Evolutionary conservation across 2,329 filamentous ascomycete species (phyloP).

Genomic region (Acephala macrosclerotiorum): DNA sequence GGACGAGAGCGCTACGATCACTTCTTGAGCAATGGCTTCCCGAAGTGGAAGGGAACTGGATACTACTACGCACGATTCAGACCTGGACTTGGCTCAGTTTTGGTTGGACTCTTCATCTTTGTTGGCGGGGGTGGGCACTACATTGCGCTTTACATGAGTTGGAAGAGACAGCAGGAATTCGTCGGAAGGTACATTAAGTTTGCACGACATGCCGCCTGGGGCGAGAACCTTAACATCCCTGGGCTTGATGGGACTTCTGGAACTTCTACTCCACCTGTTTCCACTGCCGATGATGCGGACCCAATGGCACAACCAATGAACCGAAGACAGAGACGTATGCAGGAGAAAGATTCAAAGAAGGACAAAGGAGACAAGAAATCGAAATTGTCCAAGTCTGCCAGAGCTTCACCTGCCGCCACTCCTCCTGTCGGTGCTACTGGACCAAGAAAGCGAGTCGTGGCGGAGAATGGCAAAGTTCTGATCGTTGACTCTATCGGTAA

Average conservation of each 20-base stretch:
- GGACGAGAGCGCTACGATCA: constrained; percentile 91
- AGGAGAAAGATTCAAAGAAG: constrained; percentile 84
- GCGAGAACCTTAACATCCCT: constrained; percentile 78
- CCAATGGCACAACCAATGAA: constrained; percentile 68
- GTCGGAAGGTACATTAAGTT: constrained; percentile 91
- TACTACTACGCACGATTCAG: constrained; percentile 98
- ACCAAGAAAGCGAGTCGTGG: constrained; percentile 84
- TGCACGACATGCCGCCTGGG: constrained; percentile 88
- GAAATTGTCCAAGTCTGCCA: constrained; percentile 55
- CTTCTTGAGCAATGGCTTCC: constrained; percentile 92
- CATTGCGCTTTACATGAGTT: constrained; percentile 81
- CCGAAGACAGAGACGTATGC: constrained; percentile 84
- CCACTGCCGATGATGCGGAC: constrained; percentile 55
- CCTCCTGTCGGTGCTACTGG: constrained; percentile 68
- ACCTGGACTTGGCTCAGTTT: constrained; percentile 85
- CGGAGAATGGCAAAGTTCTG: constrained; percentile 93
- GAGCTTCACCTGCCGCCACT: constrained; percentile 47
- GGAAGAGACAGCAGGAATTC: constrained; percentile 90
- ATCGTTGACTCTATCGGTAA: constrained; percentile 92
- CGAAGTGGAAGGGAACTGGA: constrained; percentile 93
- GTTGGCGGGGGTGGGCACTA: constrained; percentile 90
- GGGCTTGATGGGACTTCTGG: constrained; percentile 60
- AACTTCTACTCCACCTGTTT: constrained; percentile 52
- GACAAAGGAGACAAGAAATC: constrained; percentile 66
- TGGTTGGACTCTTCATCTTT: constrained; percentile 81